Base-by-base conservation (phyloP, 2,329 filamentous ascomycete genomes). In the Beauveria rudraprayagi region DNA sequence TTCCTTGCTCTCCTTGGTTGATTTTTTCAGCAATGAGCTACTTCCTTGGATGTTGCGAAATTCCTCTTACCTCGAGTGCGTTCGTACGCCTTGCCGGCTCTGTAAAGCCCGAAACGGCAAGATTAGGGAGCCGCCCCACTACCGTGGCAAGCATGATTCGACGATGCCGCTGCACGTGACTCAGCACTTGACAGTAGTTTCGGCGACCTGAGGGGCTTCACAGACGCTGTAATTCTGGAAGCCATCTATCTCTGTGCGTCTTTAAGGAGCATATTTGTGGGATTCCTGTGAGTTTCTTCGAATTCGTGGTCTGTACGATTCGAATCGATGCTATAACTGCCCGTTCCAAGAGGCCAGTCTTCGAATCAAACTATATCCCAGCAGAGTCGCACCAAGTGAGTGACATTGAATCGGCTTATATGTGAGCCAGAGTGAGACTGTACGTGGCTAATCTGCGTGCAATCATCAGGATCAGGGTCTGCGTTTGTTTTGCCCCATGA, bases 141-240 rank as follows among this genome's bases (percentile, higher is more conserved):
- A 34, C 30, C 22, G 28, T 41, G 43, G 51, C 40, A 53, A 41
- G 48, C 19, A 40, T 60, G 57, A 60, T 61, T 61, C 50, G 58
- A 55, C 43, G 51, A 61, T 41, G 16, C 6, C 6, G 30, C 34
- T 55, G 47, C 60, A 61, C 60, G 60, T 61, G 60, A 61, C 60
- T 47, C 19, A 8, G 9, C 54, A 46, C 34, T 57, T 46, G 28
- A 34, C 41, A 61, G 48, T 61, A 61, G 54, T 61, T 58, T 61
- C 53, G 54, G 60, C 60, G 41, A 47, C 60, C 54, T 61, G 60
- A 61, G 60, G 60, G 60, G 60, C 60, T 57, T 61, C 54, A 57
- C 53, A 41, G 28, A 46, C 22, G 46, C 30, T 40, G 54, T 56
- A 57, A 61, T 61, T 47, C 51, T 41, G 22, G 43, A 40, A 43